phyloP scores from a whole-genome alignment of 768 basidiomycete genomes.

The Mycena kentingensis region DNA sequence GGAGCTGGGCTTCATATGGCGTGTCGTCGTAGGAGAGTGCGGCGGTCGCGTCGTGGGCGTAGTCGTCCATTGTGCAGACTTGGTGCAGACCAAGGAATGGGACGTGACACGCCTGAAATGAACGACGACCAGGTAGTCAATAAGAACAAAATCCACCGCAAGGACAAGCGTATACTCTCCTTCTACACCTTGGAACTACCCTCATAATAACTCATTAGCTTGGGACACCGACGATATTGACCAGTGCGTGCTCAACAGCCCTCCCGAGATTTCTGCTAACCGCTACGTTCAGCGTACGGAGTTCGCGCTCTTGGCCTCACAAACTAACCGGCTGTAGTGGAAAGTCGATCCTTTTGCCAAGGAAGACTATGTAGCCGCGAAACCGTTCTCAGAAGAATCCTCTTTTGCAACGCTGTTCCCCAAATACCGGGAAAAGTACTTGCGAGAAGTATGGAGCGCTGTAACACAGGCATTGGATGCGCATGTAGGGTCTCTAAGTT shows the following conservation, averaged over 20 bases:
- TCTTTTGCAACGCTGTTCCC: conserved; percentile 98
- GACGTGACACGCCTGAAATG: conserved; percentile 9
- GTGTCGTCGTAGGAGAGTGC: conserved; percentile 58
- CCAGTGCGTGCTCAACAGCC: conserved; percentile 64
- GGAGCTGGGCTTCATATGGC: conserved; percentile 60
- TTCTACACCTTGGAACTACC: background rate
- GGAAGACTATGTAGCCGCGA: conserved; percentile 74
- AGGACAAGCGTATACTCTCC: conserved; percentile 83
- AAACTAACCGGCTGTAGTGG: conserved; percentile 57
- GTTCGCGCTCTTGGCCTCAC: background rate
- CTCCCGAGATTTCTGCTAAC: conserved; percentile 10
- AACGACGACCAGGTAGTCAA: conserved; percentile 55
- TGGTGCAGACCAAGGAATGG: conserved; percentile 3
- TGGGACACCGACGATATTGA: conserved; percentile 99
- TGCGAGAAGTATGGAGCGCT: conserved; percentile 92
- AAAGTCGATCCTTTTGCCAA: conserved; percentile 79
- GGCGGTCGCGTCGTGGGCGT: conserved; percentile 32
- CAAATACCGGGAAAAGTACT: conserved; percentile 96
- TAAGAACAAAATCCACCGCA: conserved; percentile 89
- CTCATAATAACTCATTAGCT: conserved; percentile 51
- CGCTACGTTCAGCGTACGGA: conserved; percentile 44
- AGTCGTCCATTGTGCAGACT: conserved; percentile 47
- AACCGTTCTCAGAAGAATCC: conserved; percentile 88
- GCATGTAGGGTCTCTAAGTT: conserved; percentile 51
- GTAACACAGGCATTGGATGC: conserved; percentile 83